A percentile compares a stretch with the other conserved stretches of the same genome.
These are phyloP conservation scores for Mycena vitilis DNA, from an alignment of 768 basidiomycete genomes.

Conservation along the genomic window DNA sequence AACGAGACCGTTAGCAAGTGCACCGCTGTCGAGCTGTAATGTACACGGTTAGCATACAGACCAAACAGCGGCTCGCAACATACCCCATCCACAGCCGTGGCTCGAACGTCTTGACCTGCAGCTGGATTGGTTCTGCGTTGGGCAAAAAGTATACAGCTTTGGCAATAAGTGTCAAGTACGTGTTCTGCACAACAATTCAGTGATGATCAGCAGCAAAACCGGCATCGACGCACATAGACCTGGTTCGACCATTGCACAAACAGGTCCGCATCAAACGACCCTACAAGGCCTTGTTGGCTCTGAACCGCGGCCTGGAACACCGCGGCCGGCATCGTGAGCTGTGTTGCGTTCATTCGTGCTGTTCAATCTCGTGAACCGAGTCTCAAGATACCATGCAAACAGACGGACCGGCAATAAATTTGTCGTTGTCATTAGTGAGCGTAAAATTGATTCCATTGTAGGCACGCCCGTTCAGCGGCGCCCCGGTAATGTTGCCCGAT, in stretches of 20 bases:
- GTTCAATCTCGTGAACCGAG: conserved; percentile 13
- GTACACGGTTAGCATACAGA: background rate
- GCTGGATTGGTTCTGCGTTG: conserved; percentile 46
- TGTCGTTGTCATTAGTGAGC: conserved; percentile 50
- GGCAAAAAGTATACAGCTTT: conserved; percentile 63
- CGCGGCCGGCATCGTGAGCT: conserved; percentile 62
- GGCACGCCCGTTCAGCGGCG: conserved; percentile 56
- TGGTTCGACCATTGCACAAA: conserved; percentile 52
- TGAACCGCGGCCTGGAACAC: conserved; percentile 59
- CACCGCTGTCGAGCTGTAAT: conserved; percentile 52
- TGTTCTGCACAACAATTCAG: conserved; percentile 44
- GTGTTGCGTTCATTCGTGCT: conserved; percentile 55
- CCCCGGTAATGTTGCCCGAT: conserved; percentile 58
- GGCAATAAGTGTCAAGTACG: conserved; percentile 62
- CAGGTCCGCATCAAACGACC: conserved; percentile 49
- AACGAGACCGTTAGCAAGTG: conserved; percentile 57
- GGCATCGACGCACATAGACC: conserved; percentile 60
- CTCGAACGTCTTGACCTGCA: conserved; percentile 57
- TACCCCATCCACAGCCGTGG: conserved; percentile 64
- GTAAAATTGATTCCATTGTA: conserved; percentile 69
- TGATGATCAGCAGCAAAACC: background rate
- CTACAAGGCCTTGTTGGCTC: conserved; percentile 51
- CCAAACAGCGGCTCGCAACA: background rate
- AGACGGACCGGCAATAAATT: conserved; percentile 44
- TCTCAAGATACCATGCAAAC: background rate